Evolutionary conservation across 495 filamentous ascomycete species (phyloP), one percentile per base, ranked within the genome.

Genomic region (Penicillium ucsense): DNA sequence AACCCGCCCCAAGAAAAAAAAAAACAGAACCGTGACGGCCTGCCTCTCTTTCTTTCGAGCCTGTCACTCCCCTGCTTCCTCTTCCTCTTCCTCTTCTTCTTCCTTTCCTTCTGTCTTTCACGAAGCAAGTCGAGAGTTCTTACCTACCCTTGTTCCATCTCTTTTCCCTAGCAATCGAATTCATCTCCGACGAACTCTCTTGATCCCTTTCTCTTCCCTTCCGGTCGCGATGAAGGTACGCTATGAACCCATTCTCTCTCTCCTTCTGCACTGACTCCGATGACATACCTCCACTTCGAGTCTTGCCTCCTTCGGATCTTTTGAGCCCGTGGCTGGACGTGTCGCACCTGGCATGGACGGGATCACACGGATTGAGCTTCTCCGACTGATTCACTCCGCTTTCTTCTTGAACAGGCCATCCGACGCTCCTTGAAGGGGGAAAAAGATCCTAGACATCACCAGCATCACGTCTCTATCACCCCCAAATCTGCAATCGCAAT

Each of bases 401-500:
- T 45, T 43, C 36, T 38, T 48, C 43, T 28, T 32, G 41, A 49
- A 40, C 67, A 92, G 87, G 84, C 83, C 61, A 79, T 92, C 60
- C 75, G 88, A 56, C 84, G 88, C 59, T 91, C 87, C 47, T 80
- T 92, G 70, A 94, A 92, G 70, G 84, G 83, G 57, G 88, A 91
- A 47, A 89, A 86, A 63, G 83, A 84, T 51, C 67, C 72, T 51
- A 83, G 78, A 65, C 78, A 82, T 54, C 83, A 86, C 48, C 86
- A 77, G 40, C 82, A 86, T 46, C 88, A 91, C 56, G 82, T 90
- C 57, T 89, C 87, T 38, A 89, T 96, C 41, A 85, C 89, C 1
- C 87, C 88, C 47, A 98, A 98, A 62, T 84, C 88, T 37, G 88
- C 90, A n/a, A 78, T 94, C 49, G 89, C 92, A 7, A 98, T 98